Conservation (phyloP, 2,329 filamentous ascomycete species). For the Diaporthe sp. region DNA sequence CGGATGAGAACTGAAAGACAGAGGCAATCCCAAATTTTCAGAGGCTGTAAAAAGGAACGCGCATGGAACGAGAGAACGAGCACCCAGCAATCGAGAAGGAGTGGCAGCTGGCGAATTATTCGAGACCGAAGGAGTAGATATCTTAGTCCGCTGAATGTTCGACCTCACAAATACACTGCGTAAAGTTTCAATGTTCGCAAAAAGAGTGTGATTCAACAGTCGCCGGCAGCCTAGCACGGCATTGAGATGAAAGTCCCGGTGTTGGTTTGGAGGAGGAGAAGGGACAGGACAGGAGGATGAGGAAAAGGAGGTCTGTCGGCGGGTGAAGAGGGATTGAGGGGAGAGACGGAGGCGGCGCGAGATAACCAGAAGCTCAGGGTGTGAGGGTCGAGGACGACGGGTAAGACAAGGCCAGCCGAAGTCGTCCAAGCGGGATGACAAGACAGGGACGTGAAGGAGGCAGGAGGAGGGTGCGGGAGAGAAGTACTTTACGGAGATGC, state of each 20-base stretch:
- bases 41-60: conserved; percentile 2
- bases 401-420: conserved; percentile 41
- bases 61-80: not conserved
- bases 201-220: conserved; percentile 25
- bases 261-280: not conserved
- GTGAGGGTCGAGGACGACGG: conserved; percentile 31
- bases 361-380: conserved; percentile 29
- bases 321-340: conserved; percentile 28
- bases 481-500: conserved; percentile 41
- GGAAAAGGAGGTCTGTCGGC: not conserved
- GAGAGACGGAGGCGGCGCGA: conserved; percentile 26
- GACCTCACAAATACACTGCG: not conserved
- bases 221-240: conserved; percentile 14
- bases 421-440: conserved; percentile 38
- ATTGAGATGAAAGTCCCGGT: conserved; percentile 3
- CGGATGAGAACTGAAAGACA: not conserved
- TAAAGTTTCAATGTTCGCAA: conserved; percentile 1
- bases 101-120: conserved; percentile 1
- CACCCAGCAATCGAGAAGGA: conserved; percentile 16
- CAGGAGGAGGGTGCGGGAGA: conserved; percentile 39
- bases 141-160: conserved; percentile 12
- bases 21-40: not conserved
- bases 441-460: conserved; percentile 37
- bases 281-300: not conserved
- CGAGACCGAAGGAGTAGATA: not conserved